Conservation (phyloP, 225 moss, liverwort and hornwort species). For the Thuidium tamariscinum region DNA sequence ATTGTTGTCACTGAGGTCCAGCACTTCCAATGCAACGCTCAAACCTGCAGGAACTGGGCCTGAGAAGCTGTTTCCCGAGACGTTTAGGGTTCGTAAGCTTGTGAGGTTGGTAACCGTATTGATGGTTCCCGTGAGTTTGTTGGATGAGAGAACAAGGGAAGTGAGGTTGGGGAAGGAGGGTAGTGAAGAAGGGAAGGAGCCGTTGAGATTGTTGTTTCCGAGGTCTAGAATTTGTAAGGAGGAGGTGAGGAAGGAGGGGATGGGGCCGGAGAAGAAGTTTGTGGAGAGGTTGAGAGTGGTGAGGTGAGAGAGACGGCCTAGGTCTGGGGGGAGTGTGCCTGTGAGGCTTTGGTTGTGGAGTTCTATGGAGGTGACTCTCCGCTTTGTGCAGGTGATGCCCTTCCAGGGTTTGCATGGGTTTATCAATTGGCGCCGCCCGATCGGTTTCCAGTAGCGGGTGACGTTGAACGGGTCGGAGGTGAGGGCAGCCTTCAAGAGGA, state of each 20-base stretch:
- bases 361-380: constrained; percentile 25
- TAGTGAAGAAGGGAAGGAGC: not conserved
- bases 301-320: constrained; percentile 21
- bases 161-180: constrained; percentile 16
- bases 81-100: constrained; percentile 8
- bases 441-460: constrained; percentile 39
- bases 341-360: constrained; percentile 22
- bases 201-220: constrained; percentile 13
- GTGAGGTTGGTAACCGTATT: not conserved
- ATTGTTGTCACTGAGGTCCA: constrained; percentile 25
- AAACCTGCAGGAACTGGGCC: constrained; percentile 20
- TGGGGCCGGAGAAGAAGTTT: constrained; percentile 11
- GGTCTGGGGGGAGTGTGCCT: not conserved
- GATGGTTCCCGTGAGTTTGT: constrained; percentile 19
- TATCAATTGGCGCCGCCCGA: constrained; percentile 16
- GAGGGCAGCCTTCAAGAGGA: constrained; percentile 23
- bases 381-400: constrained; percentile 30
- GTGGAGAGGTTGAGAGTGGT: constrained; percentile 19
- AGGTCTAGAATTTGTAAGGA: constrained; percentile 17
- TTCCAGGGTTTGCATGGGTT: constrained; percentile 28
- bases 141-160: constrained; percentile 15
- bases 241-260: constrained; percentile 11
- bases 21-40: not conserved
- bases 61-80: constrained; percentile 25
- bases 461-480: constrained; percentile 21